Evolutionary conservation across 1,139 yeast genomes (phyloP), one percentile per base, ranked within the genome.

Genomic region (Nakaseomyces glabratus): DNA sequence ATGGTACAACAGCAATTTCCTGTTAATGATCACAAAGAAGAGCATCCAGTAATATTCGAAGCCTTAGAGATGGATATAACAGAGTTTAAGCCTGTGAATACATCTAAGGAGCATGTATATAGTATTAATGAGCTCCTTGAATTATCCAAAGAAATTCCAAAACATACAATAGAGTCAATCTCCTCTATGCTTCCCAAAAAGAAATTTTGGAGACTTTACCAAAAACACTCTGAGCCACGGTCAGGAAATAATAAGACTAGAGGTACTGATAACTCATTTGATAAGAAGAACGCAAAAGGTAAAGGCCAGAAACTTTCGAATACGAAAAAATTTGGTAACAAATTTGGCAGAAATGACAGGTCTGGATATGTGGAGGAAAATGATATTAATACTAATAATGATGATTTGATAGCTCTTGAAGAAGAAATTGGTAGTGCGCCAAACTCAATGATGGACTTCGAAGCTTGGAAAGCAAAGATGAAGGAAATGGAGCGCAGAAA

Each of bases 381-480:
- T 28, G 36, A 39, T 17, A 33, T 28, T 15, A 33, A 34, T 8
- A 36, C 30, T 11, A 34, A 25, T 11, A 35, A 32, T 18, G 33
- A 35, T 9, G 38, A 33, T 9, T 36, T 49, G 19, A 39, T 54
- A 25, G 55, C 54, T n/a, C 36, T 57, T 21, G 60, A 55, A 38
- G 55, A 48, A 24, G 52, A 51, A 31, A 50, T 56, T 37, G 58
- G 51, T 16, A 55, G 57, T 34, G 55, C 63, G 37, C 58, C 68
- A 57, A 74, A 70, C 41, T 69, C 82, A 2, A 77, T 77, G 14
- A 76, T 74, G 36, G 90, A 79, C 48, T 80, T 80, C 50, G 93
- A 80, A 54, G 66, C 67, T 42, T 80, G 86, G 84, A 78, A 76
- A 55, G 63, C 70, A 33, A 67, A 67, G 49, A 72, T 75, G 76